A percentile compares a stretch with the other conserved stretches of the same genome.
Conservation (phyloP, 192 early-diverging fungal species). For the Entomortierella parvispora region DNA sequence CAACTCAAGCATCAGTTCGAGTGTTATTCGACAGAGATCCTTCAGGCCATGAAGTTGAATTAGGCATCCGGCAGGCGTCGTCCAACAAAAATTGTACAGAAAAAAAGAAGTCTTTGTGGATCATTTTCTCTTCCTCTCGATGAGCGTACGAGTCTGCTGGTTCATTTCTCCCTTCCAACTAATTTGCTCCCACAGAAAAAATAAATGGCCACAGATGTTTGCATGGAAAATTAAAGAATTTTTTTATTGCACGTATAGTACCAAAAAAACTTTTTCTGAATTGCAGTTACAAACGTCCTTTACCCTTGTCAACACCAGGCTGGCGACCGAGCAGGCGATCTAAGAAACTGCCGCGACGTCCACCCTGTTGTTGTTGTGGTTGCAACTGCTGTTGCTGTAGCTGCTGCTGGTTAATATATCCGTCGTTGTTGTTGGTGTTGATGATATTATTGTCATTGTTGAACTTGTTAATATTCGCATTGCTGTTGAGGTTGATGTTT, state of each 20-base stretch:
- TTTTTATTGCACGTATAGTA: not conserved
- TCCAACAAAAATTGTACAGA: too few species aligned
- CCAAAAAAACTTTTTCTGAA: not conserved
- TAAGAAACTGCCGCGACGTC: constrained; percentile 3
- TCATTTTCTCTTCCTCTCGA: too few species aligned
- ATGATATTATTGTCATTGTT: too few species aligned
- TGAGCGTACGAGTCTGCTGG: too few species aligned
- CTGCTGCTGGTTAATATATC: not conserved
- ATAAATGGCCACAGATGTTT: too few species aligned
- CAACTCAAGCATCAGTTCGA: constrained; percentile 35
- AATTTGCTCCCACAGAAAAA: too few species aligned
- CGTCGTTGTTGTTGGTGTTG: not conserved
- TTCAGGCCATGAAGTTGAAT: constrained; percentile 21
- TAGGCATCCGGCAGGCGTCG: too few species aligned
- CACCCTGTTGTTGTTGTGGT: not conserved
- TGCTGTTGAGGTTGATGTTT: not conserved
- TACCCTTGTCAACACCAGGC: constrained; percentile 23
- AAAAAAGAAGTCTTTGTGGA: too few species aligned
- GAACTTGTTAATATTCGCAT: too few species aligned
- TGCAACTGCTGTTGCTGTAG: too few species aligned
- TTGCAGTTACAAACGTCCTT: constrained; percentile 16
- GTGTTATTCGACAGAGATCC: constrained; percentile 18
- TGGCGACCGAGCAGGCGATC: constrained; percentile 10
- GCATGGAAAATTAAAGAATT: not conserved
- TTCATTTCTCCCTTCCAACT: too few species aligned